Evolutionary conservation across 148 eudicot species (phyloP).

Genomic region (Vaccinium corymbosum): DNA sequence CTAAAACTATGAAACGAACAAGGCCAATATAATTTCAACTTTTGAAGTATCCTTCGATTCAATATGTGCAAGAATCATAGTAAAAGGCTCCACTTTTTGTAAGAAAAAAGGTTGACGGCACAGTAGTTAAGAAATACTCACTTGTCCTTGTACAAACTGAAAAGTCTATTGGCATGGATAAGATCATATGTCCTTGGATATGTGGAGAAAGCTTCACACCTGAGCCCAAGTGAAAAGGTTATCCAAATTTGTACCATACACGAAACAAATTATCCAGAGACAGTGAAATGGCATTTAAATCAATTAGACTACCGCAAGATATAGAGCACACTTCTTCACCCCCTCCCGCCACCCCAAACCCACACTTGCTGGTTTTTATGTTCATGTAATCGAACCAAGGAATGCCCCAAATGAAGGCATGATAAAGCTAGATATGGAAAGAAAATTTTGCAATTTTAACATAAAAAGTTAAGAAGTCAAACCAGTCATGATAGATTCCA

Average conservation of each 20-base stretch:
- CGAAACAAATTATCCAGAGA: background rate
- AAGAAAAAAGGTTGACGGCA: background rate
- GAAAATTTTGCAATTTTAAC: background rate
- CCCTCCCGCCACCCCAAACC: no score
- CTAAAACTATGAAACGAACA: no score
- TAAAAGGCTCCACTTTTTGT: background rate
- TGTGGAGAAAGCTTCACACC: constrained; percentile 68
- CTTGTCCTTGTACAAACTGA: constrained; percentile 85
- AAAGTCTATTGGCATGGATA: constrained; percentile 84
- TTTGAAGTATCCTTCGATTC: background rate
- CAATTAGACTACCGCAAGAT: no score
- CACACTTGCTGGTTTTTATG: background rate
- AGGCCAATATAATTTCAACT: background rate
- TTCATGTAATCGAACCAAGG: background rate
- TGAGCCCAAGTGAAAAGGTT: constrained; percentile 5
- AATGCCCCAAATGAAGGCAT: background rate
- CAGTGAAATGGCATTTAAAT: background rate
- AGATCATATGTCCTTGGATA: constrained; percentile 95
- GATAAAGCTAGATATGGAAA: background rate
- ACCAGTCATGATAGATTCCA: constrained; percentile 98
- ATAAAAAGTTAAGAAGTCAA: constrained; percentile 16
- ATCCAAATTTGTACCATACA: background rate
- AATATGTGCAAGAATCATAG: constrained; percentile 12
- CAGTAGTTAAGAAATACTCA: constrained; percentile 28
- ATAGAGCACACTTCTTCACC: background rate